Conservation (phyloP, 371 early-diverging fungal genomes). For the Circinella minor region DNA sequence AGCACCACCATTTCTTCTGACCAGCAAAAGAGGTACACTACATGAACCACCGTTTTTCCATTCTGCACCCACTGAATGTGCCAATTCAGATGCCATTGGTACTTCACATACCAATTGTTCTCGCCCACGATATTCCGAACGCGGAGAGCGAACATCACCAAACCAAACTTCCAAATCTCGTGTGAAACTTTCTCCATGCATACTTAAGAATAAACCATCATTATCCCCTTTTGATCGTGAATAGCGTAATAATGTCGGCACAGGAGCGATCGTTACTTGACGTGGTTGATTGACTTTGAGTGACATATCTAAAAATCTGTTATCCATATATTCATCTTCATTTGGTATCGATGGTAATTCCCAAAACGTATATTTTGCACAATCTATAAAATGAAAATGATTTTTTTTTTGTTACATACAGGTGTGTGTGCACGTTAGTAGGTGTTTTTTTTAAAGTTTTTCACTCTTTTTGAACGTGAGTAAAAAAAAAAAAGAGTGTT, state of each 20-base stretch:
- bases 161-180: conserved; percentile 74
- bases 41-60: conserved; percentile 28
- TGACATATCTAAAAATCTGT: conserved; percentile 4
- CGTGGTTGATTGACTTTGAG: conserved; percentile 1
- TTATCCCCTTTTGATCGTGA: background rate
- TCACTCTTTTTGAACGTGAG: too few relatives aligned
- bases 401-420: background rate
- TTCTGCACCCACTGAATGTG: conserved; percentile 12
- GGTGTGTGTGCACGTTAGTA: too few relatives aligned
- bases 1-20: conserved; percentile 43
- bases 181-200: conserved; percentile 64
- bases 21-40: conserved; percentile 47
- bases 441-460: too few relatives aligned
- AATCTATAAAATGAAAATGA: conserved; percentile 35
- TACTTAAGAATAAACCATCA: conserved; percentile 2
- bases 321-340: conserved; percentile 13
- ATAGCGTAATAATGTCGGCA: conserved; percentile 11
- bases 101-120: conserved; percentile 24
- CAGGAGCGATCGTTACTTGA: background rate
- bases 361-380: conserved; percentile 72
- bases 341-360: conserved; percentile 36
- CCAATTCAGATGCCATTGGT: conserved; percentile 13
- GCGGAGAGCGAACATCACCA: conserved; percentile 50
- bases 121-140: conserved; percentile 25
- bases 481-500: too few relatives aligned